Conservation (phyloP, 345 rosid species). For the Diplotaxis tenuifolia region DNA sequence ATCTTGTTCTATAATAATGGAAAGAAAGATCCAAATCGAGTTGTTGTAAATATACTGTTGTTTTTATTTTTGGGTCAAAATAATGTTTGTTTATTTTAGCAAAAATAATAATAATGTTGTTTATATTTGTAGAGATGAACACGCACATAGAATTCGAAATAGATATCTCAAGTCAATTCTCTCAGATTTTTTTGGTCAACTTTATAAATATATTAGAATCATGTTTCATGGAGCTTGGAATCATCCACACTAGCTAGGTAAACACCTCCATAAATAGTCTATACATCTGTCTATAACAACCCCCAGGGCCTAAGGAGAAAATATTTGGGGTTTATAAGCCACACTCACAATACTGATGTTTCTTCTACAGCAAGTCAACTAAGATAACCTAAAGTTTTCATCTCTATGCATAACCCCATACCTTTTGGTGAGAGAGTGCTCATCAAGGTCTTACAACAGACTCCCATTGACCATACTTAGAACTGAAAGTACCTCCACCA, state of each 20-base stretch:
- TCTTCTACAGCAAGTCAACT: not conserved
- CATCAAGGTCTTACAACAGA: slow-evolving; percentile 32
- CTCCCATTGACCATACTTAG: slow-evolving; percentile 73
- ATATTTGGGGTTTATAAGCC: too few relatives aligned
- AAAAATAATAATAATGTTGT: not conserved
- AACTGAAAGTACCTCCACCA: slow-evolving; percentile 76
- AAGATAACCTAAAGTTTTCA: not conserved
- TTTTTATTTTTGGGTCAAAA: too few relatives aligned
- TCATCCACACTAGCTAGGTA: not conserved
- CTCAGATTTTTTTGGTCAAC: not conserved
- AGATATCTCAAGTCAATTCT: not conserved
- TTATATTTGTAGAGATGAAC: not conserved
- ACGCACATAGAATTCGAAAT: not conserved
- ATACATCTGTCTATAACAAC: not conserved
- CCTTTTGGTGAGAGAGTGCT: not conserved
- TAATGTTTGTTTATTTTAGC: too few relatives aligned
- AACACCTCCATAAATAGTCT: not conserved
- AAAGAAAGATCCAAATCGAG: not conserved
- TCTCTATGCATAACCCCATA: not conserved
- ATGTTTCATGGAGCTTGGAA: not conserved
- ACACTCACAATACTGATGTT: too few relatives aligned
- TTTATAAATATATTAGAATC: not conserved
- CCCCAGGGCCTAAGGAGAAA: not conserved
- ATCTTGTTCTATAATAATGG: too few relatives aligned
- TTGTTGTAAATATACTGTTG: too few relatives aligned